Conservation (phyloP, 2,329 filamentous ascomycete species). For the Cordyceps cateniannulata region DNA sequence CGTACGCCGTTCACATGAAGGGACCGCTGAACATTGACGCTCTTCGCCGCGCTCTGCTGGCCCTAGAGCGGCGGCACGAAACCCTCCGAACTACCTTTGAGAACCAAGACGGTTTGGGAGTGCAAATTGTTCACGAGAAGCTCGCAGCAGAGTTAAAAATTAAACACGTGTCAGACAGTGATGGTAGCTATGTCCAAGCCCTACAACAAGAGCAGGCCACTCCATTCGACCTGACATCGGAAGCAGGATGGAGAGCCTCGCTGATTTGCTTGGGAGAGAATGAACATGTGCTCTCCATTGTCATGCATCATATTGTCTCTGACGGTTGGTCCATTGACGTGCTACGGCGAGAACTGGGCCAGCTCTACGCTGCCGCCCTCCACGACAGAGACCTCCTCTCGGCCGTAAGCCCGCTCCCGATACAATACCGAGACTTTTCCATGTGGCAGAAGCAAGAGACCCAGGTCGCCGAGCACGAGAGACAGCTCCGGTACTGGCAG, state of each 20-base stretch:
- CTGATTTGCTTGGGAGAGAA: constrained; percentile 13
- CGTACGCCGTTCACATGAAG: constrained; percentile 13
- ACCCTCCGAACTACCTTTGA: constrained; percentile 18
- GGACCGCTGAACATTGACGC: constrained; percentile 15
- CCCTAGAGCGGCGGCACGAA: constrained; percentile 18
- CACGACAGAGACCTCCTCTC: constrained; percentile 11
- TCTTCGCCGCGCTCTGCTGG: constrained; percentile 9
- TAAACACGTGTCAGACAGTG: background rate
- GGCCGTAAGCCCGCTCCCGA: constrained; percentile 7
- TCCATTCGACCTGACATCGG: constrained; percentile 19
- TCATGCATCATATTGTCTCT: constrained; percentile 24
- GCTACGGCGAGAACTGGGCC: constrained; percentile 17
- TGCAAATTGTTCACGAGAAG: constrained; percentile 10
- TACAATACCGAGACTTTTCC: constrained; percentile 15
- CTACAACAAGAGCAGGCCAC: constrained; percentile 16
- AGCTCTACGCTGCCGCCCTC: constrained; percentile 17
- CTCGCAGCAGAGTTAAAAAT: background rate
- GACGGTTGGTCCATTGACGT: constrained; percentile 25
- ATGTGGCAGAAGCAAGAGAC: constrained; percentile 6
- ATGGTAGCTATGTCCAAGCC: background rate
- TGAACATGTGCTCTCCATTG: constrained; percentile 20
- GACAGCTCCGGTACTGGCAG: constrained; percentile 13
- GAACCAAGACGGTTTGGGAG: constrained; percentile 7
- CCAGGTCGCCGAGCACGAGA: constrained; percentile 5
- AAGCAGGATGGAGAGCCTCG: constrained; percentile 18